These are phyloP conservation scores for Tubosaeta sp. DNA, from an alignment of 768 basidiomycete genomes.

Conservation along the genomic window DNA sequence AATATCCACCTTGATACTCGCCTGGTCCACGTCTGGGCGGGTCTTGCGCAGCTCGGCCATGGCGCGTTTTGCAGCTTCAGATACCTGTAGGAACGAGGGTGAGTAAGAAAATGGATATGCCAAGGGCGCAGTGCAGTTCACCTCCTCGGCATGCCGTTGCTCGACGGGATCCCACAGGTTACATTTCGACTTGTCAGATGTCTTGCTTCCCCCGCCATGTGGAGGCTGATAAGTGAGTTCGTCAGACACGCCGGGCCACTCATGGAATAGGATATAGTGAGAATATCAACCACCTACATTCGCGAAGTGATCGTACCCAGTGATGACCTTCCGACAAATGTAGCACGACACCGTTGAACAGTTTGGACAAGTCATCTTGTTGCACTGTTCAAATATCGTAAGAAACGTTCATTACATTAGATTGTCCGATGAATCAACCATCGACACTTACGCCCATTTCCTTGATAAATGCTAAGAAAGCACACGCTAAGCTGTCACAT, in stretches of 20 bases:
- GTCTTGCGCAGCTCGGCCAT: conserved; percentile 54
- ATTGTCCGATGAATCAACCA: background rate
- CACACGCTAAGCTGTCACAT: background rate
- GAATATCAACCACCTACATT: conserved; percentile 33
- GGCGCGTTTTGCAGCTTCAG: conserved; percentile 61
- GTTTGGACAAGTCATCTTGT: conserved; percentile 83
- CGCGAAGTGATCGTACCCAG: conserved; percentile 74
- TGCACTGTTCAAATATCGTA: conserved; percentile 52
- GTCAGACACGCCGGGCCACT: conserved; percentile 5
- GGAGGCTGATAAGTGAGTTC: conserved; percentile 16
- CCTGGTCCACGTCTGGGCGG: conserved; percentile 61
- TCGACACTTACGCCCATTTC: conserved; percentile 58
- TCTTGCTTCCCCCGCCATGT: conserved; percentile 10
- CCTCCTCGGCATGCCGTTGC: conserved; percentile 63
- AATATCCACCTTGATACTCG: conserved; percentile 61
- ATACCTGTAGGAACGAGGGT: conserved; percentile 46
- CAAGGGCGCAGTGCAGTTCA: conserved; percentile 19
- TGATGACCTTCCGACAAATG: conserved; percentile 69
- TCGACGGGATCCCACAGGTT: conserved; percentile 67
- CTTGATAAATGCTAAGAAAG: conserved; percentile 68
- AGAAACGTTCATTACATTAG: background rate
- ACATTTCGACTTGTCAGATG: conserved; percentile 46
- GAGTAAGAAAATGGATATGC: background rate
- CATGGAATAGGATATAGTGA: background rate
- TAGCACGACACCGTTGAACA: conserved; percentile 81